A percentile compares a stretch with the other conserved stretches of the same genome.
Evolutionary conservation across 1,284 basidiomycete species (phyloP).

Genomic region (Melampsora americana): DNA sequence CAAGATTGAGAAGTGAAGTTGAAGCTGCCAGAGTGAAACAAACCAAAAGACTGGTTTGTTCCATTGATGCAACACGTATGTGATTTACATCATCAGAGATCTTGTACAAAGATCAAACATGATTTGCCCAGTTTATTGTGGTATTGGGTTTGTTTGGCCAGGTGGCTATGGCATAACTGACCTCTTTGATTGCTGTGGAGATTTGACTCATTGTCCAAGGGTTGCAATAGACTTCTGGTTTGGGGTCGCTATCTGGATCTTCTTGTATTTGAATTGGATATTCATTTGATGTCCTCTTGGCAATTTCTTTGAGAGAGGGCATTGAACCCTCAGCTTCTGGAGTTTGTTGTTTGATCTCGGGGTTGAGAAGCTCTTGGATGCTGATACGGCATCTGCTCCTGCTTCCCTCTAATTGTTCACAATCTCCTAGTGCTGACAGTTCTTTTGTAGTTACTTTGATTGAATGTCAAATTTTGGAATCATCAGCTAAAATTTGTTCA

Average conservation of each 20-base stretch:
- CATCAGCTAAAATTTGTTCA: neutral
- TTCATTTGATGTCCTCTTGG: neutral
- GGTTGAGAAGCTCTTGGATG: conserved; percentile 4
- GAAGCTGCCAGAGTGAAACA: too few species aligned
- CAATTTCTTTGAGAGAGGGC: neutral
- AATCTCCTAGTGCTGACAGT: neutral
- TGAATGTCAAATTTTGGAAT: neutral
- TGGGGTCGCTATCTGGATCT: neutral
- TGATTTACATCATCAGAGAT: too few species aligned
- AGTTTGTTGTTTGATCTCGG: neutral
- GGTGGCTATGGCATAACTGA: neutral
- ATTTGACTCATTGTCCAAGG: neutral
- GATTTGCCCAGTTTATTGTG: too few species aligned
- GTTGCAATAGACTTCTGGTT: neutral
- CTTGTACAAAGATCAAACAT: too few species aligned
- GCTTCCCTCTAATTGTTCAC: neutral
- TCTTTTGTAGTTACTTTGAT: neutral
- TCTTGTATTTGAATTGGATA: neutral
- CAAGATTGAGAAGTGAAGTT: too few species aligned
- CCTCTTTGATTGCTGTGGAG: neutral
- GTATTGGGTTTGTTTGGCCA: too few species aligned
- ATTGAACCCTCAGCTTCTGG: neutral
- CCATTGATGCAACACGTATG: too few species aligned
- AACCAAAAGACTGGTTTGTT: too few species aligned
- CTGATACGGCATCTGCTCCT: neutral